These are phyloP conservation scores for Rhytidiadelphus loreus DNA, from an alignment of 225 moss, liverwort and hornwort species.

Conservation along the genomic window DNA sequence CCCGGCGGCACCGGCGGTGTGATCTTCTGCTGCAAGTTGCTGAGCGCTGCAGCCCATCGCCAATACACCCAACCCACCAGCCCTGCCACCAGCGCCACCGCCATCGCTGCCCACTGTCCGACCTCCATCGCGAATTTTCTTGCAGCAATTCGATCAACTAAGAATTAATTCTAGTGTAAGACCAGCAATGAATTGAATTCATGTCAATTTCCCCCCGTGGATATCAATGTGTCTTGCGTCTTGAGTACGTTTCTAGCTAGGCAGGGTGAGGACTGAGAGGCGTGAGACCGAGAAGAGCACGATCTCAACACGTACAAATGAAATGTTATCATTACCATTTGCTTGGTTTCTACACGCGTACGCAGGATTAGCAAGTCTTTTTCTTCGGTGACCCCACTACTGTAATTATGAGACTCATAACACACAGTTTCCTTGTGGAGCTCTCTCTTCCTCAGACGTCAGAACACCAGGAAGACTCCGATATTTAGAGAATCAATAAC, in stretches of 20 bases:
- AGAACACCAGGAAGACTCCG: too few species aligned
- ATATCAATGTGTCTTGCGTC: not conserved
- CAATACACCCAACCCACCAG: not conserved
- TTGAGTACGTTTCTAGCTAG: not conserved
- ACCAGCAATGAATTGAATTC: not conserved
- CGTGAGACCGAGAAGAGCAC: not conserved
- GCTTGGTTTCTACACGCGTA: too few species aligned
- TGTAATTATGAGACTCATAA: not conserved
- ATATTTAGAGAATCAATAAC: too few species aligned
- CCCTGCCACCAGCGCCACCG: not conserved
- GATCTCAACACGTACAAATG: too few species aligned
- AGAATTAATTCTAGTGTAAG: not conserved
- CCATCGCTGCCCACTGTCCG: not conserved
- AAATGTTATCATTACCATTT: not conserved
- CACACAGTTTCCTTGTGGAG: not conserved
- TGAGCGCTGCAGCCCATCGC: not conserved
- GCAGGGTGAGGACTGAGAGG: not conserved
- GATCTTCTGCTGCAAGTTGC: not conserved
- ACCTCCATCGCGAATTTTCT: not conserved
- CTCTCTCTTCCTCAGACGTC: too few species aligned
- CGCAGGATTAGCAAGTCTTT: not conserved
- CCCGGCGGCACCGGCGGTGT: constrained; percentile 14
- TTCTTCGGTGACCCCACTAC: not conserved
- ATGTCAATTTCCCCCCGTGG: not conserved
- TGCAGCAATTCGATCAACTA: not conserved